phyloP scores from a whole-genome alignment of 345 rosid genomes.

The Salix viminalis region DNA sequence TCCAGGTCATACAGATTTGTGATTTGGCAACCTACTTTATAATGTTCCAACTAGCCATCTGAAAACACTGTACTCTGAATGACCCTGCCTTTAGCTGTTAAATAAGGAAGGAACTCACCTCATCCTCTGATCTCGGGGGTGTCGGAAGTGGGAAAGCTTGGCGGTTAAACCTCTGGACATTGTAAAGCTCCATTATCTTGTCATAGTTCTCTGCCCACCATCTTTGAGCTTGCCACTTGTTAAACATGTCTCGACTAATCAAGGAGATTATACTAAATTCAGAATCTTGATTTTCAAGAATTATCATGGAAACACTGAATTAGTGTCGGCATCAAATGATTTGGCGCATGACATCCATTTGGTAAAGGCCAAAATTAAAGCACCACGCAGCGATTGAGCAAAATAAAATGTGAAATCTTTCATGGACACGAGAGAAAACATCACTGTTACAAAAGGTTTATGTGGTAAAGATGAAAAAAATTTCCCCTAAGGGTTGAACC shows the following conservation, averaged over 20 bases:
- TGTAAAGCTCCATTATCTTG: constrained; percentile 33
- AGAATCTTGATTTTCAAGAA: constrained; percentile 11
- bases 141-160: constrained; percentile 35
- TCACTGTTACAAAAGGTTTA: neutral
- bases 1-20: neutral
- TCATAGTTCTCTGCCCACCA: constrained; percentile 40
- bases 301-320: neutral
- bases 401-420: neutral
- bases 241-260: constrained; percentile 45
- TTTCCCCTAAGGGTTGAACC: neutral
- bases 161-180: constrained; percentile 29
- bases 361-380: neutral
- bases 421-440: neutral
- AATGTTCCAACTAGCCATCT: neutral
- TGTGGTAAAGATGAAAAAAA: neutral
- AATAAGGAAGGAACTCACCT: constrained; percentile 12
- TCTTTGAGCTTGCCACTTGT: constrained; percentile 36
- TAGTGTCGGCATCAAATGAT: constrained; percentile 3
- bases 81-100: neutral
- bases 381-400: neutral
- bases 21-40: neutral
- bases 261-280: constrained; percentile 23
- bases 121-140: constrained; percentile 29
- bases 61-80: neutral
- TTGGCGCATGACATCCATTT: neutral